phyloP scores from a whole-genome alignment of 225 moss, liverwort and hornwort genomes.

The Polytrichum formosum region DNA sequence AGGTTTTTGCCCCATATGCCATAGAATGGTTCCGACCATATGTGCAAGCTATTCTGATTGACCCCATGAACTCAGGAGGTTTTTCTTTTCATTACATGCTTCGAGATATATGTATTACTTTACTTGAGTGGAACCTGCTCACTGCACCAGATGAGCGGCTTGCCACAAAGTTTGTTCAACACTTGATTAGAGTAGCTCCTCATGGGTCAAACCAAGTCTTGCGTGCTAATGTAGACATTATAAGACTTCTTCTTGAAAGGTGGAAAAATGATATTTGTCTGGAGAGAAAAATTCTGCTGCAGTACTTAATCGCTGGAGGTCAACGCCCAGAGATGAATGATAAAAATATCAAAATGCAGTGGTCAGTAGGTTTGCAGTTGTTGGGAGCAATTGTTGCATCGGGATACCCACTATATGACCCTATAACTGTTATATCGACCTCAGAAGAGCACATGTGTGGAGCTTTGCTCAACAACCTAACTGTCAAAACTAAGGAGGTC shows the following conservation, averaged over 20 bases:
- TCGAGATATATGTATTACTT: slow-evolving; percentile 81
- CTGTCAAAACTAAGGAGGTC: slow-evolving; percentile 63
- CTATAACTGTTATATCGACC: slow-evolving; percentile 42
- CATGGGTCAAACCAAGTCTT: slow-evolving; percentile 78
- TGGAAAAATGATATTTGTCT: slow-evolving; percentile 69
- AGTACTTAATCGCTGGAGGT: slow-evolving; percentile 68
- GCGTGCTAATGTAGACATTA: slow-evolving; percentile 80
- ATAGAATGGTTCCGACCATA: slow-evolving; percentile 61
- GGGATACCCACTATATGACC: slow-evolving; percentile 66
- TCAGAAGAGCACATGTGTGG: slow-evolving; percentile 67
- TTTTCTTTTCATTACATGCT: slow-evolving; percentile 86
- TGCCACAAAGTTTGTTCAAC: slow-evolving; percentile 62
- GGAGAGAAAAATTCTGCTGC: slow-evolving; percentile 50
- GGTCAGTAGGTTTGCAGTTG: slow-evolving; percentile 78
- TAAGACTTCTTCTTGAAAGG: slow-evolving; percentile 69
- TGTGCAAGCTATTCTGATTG: slow-evolving; percentile 65
- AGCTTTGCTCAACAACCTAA: slow-evolving; percentile 74
- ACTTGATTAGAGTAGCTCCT: slow-evolving; percentile 71
- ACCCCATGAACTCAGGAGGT: slow-evolving; percentile 78
- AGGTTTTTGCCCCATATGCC: slow-evolving; percentile 68
- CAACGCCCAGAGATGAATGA: slow-evolving; percentile 63
- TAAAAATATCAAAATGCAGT: slow-evolving; percentile 47
- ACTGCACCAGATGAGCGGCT: slow-evolving; percentile 52
- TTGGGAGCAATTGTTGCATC: slow-evolving; percentile 77
- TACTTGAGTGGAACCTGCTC: slow-evolving; percentile 73